Evolutionary conservation across 371 early-diverging fungal species (phyloP), one percentile per base, ranked within the genome.

Genomic region (Gilbertella persicaria): DNA sequence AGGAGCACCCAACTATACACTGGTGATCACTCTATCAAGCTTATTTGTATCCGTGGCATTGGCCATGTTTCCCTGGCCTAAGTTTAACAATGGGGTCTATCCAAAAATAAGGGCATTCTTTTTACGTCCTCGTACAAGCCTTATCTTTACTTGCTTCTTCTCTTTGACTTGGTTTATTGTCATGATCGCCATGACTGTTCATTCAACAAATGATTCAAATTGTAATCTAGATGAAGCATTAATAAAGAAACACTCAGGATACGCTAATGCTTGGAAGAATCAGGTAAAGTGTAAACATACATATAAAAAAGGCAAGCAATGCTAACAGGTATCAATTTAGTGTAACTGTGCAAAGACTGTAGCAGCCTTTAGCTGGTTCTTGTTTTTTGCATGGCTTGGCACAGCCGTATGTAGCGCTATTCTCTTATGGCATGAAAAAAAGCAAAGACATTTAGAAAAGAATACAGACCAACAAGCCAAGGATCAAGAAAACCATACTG

Each of bases 181-280:
- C n/a, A 69, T 71, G 55, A 61, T 77, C 23, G 58, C 69, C 0
- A 71, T 71, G 55, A 67, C 71, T 20, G 66, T 64, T 0, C 72
- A 77, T 46, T 38, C 70, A 1, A 67, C 54, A 20, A 62, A 63
- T 41, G 47, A 58, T 5, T 47, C 30, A 7, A 50, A 65, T 36
- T 77, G 78, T 39, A 26, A 44, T 14, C 37, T 76, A 19, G 49
- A 67, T 55, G 9, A 37, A 2, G 41, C 43, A 2, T 26, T 63
- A 1, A 23, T 57, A 42, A 58, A 64, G 23, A 13, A 62, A 16
- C 45, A 65, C 33, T 17, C 24, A 14, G 25, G 29, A 12, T 73
- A 76, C 33, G 38, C 38, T 5, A 21, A 43, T 21, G 41, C 65
- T n/a, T 77, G 78, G 78, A 33, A 51, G 3, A 62, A 51, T 43